Evolutionary conservation across 2,329 filamentous ascomycete species (phyloP), one percentile per base, ranked within the genome.

Genomic region (Cadophora luteo-olivacea): DNA sequence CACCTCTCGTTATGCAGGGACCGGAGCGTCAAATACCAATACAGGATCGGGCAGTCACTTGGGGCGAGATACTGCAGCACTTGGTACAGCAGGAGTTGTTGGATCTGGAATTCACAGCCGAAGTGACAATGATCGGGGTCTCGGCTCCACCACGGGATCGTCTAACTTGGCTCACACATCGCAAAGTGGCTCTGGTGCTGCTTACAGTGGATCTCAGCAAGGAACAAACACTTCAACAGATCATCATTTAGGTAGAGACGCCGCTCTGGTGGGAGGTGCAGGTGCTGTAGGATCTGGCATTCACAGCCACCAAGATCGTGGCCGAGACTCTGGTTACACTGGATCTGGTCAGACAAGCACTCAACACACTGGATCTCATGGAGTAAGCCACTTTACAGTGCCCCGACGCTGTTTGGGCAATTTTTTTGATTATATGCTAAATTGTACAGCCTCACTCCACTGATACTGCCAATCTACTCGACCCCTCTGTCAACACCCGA

Each of bases 381-480:
- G 61, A 29, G 52, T 61, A 38, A 54, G 61, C 38, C 58, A n/a
- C 52, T 12, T 14, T 2, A 7, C 2, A 7, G 7, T 51, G 22
- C 8, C 25, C 12, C 6, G 12, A 19, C 12, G 1, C 24, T n/a
- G 12, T 25, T n/a, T 3, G 38, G 25, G 24, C 36, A 22, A 5
- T 8, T 24, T 25, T 24, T 4, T 14, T 38, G n/a, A 3, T 61
- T 24, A 3, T 11, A 49, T 8, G 33, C 61, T 64, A 16, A 52
- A 1, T 19, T 8, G 7, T 72, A 55, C 77, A 80, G 19, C 75
- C 75, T 51, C 75, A 78, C 49, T 54, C 25, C 19, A 76, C 73
- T 0, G 51, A 62, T 8, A 72, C 74, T 9, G 76, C 76, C 5
- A 77, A 77, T 52, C 66, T 58, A n/a, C 69, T 78, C 14, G 76